A percentile compares a stretch with the other conserved stretches of the same genome.
Conservation (phyloP, 139 green algal species). For the Chlorella sp. region DNA sequence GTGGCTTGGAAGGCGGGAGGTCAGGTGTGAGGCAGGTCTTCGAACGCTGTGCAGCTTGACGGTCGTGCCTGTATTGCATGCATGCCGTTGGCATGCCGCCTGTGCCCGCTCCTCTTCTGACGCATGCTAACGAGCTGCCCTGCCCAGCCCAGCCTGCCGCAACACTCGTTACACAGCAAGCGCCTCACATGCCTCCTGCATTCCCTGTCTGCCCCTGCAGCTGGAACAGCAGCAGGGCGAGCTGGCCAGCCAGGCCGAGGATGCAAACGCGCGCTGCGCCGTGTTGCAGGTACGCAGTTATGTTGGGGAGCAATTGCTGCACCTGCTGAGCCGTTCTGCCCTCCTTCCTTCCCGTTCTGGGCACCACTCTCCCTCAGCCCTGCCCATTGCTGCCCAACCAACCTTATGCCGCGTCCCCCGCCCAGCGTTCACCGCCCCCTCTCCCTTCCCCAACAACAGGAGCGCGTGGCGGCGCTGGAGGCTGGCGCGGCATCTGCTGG, state of each 20-base stretch:
- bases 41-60: too few species aligned
- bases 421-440: too few species aligned
- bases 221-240: slow-evolving; percentile 22
- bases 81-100: neutral
- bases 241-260: neutral
- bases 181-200: too few species aligned
- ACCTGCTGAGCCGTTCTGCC: too few species aligned
- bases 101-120: neutral
- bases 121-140: too few species aligned
- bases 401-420: too few species aligned
- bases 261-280: neutral
- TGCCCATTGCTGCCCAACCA: too few species aligned
- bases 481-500: neutral
- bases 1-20: too few species aligned
- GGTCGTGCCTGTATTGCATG: too few species aligned
- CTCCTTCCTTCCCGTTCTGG: neutral
- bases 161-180: too few species aligned
- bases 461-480: neutral
- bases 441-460: neutral
- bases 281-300: neutral
- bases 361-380: neutral
- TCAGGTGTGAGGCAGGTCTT: too few species aligned
- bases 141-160: too few species aligned
- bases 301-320: neutral
- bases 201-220: neutral